Conservation (phyloP, 1,139 yeast genomes). For the Yamadazyma pseudoaaseri region DNA sequence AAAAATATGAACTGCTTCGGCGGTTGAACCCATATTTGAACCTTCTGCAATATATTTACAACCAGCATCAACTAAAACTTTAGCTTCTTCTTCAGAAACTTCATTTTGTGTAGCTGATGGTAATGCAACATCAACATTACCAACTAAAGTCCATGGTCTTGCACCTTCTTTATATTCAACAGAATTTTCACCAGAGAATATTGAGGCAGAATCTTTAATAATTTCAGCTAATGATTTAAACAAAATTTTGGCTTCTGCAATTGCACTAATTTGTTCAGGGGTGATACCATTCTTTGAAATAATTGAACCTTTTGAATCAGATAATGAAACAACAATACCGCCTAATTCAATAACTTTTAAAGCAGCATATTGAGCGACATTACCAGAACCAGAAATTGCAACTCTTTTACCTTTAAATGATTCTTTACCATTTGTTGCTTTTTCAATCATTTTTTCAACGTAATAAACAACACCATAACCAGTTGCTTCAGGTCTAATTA, state of each 20-base stretch:
- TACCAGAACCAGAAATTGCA: conserved; percentile 97
- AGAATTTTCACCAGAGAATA: conserved; percentile 51
- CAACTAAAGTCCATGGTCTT: conserved; percentile 95
- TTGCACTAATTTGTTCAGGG: conserved; percentile 70
- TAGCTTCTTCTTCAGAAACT: conserved; percentile 95
- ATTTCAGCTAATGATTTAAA: conserved; percentile 78
- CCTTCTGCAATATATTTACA: conserved; percentile 96
- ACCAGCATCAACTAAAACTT: conserved; percentile 89
- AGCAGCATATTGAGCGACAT: conserved; percentile 99
- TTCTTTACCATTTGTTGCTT: conserved; percentile 87
- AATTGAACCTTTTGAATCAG: conserved; percentile 92
- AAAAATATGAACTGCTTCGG: conserved; percentile 92
- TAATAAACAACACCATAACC: conserved; percentile 97
- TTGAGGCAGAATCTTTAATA: conserved; percentile 51
- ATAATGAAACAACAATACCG: conserved; percentile 88
- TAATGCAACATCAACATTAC: conserved; percentile 90
- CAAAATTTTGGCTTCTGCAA: conserved; percentile 78
- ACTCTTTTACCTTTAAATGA: conserved; percentile 89
- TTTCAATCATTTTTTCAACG: conserved; percentile 96
- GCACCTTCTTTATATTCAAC: conserved; percentile 87
- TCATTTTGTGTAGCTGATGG: conserved; percentile 99
- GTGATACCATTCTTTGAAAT: conserved; percentile 79
- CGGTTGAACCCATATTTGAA: conserved; percentile 98
- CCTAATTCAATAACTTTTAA: conserved; percentile 96
- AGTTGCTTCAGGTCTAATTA: conserved; percentile 98